These are phyloP conservation scores for Umbelopsis sp. DNA, from an alignment of 192 early-diverging fungal species.

Conservation along the genomic window DNA sequence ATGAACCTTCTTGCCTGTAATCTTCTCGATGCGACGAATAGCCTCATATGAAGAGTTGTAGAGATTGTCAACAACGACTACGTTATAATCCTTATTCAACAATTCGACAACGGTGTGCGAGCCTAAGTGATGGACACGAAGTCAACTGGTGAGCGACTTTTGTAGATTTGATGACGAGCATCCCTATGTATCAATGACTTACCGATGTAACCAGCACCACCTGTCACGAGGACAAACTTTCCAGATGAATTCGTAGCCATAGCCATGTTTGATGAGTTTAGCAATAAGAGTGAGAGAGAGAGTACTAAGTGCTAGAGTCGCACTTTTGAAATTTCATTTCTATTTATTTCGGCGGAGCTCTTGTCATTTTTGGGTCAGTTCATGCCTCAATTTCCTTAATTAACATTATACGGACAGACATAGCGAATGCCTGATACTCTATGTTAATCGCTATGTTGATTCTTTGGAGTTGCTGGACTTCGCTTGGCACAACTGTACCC, in stretches of 20 bases:
- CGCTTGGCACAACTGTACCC: no score
- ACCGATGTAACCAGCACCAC: slow-evolving; percentile 88
- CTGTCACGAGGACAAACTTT: slow-evolving; percentile 61
- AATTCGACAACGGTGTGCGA: slow-evolving; percentile 90
- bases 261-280: background rate
- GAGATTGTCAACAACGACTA: slow-evolving; percentile 91
- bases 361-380: background rate
- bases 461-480: no score
- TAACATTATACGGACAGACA: background rate
- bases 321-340: background rate
- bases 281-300: background rate
- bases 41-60: slow-evolving; percentile 79
- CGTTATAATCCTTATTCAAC: slow-evolving; percentile 62
- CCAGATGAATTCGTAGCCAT: background rate
- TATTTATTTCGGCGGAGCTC: background rate
- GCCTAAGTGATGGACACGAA: slow-evolving; percentile 26
- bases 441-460: no score
- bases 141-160: background rate
- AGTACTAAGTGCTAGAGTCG: background rate
- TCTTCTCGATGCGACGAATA: slow-evolving; percentile 68
- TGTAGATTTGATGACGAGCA: background rate
- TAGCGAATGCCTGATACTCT: no score
- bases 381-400: slow-evolving; percentile 9
- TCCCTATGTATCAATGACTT: background rate
- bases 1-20: slow-evolving; percentile 57